These are phyloP conservation scores for Psilocybe sp. DNA, from an alignment of 768 basidiomycete species.

Conservation along the genomic window DNA sequence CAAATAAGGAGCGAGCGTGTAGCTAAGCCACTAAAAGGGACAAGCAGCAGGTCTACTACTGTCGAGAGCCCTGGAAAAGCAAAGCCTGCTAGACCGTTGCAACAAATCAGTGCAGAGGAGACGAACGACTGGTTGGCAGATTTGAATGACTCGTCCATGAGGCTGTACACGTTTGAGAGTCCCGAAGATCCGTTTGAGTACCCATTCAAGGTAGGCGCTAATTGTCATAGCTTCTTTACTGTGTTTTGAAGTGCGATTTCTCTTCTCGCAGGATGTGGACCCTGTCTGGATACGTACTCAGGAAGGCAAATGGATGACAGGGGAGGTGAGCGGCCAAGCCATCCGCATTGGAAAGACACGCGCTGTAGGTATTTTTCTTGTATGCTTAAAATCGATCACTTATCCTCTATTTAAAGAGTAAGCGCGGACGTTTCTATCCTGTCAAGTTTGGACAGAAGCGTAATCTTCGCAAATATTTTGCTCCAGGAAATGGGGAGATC, in stretches of 20 bases:
- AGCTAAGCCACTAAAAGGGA: neutral
- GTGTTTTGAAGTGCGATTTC: conserved; percentile 3
- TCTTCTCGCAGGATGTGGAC: conserved; percentile 38
- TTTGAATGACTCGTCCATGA: neutral
- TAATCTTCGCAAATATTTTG: conserved; percentile 56
- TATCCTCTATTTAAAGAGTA: conserved; percentile 27
- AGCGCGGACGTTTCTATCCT: conserved; percentile 50
- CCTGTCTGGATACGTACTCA: conserved; percentile 50
- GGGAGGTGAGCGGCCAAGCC: conserved; percentile 43
- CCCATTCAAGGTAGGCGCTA: conserved; percentile 42
- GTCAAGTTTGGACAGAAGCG: conserved; percentile 41
- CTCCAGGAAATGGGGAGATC: conserved; percentile 64
- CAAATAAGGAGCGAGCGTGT: conserved; percentile 4
- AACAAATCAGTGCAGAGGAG: conserved; percentile 3
- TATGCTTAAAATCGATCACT: neutral
- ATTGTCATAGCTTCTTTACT: neutral
- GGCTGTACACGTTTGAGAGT: conserved; percentile 2
- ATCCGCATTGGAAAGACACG: conserved; percentile 45
- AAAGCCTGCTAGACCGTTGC: conserved; percentile 1
- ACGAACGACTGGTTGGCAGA: neutral
- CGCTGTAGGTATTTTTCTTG: conserved; percentile 31
- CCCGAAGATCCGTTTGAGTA: conserved; percentile 53
- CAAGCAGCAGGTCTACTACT: too few species aligned
- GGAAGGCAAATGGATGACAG: conserved; percentile 49
- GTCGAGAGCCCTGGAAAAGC: neutral